These are phyloP conservation scores for Harringtonia aguacate DNA, from an alignment of 2,329 filamentous ascomycete species.

Conservation along the genomic window DNA sequence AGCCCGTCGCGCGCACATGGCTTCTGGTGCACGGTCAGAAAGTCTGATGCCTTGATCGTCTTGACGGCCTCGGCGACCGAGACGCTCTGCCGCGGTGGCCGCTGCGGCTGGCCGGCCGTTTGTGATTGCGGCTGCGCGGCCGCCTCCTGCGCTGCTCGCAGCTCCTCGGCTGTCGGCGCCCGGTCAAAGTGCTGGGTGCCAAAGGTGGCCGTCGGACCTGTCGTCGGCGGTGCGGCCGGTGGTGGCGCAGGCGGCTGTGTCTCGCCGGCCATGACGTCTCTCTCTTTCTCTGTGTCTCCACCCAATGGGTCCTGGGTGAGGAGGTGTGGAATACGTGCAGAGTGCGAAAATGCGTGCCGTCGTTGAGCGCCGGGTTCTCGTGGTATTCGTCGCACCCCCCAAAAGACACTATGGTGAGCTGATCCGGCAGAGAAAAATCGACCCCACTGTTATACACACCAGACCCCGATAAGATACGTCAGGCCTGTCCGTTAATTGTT, in stretches of 20 bases:
- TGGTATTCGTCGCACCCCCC: too few species aligned
- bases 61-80: slow-evolving; percentile 52
- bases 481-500: too few species aligned
- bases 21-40: slow-evolving; percentile 60
- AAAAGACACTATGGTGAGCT: too few species aligned
- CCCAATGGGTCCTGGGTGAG: background rate
- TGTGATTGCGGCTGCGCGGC: background rate
- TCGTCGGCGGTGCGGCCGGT: slow-evolving; percentile 5
- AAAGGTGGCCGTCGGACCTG: slow-evolving; percentile 11
- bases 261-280: background rate
- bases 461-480: background rate
- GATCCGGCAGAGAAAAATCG: background rate
- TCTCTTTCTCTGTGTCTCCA: background rate
- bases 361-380: too few species aligned
- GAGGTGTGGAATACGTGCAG: too few species aligned
- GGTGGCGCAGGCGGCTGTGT: slow-evolving; percentile 1
- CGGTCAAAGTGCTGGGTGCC: slow-evolving; percentile 12
- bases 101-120: background rate
- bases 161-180: slow-evolving; percentile 17
- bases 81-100: slow-evolving; percentile 10
- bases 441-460: background rate
- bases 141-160: slow-evolving; percentile 26
- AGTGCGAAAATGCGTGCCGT: too few species aligned
- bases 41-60: slow-evolving; percentile 57
- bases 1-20: slow-evolving; percentile 80